Evolutionary conservation across 495 filamentous ascomycete species (phyloP).

Genomic region (Neurospora terricola): DNA sequence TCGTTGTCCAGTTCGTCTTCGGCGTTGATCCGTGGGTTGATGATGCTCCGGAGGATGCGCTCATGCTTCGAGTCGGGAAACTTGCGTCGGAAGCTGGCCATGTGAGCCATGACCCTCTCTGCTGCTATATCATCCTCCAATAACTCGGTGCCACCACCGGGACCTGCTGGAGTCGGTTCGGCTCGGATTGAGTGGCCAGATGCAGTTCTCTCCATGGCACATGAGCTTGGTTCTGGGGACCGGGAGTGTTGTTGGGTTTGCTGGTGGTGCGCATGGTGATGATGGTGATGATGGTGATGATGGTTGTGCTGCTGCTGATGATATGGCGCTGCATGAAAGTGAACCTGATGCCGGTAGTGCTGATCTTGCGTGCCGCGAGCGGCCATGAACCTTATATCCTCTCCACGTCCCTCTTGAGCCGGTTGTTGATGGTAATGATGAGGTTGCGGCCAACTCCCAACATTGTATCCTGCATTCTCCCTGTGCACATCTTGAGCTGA

Average conservation of each 20-base stretch:
- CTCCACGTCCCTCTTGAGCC: background rate
- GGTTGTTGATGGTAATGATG: background rate
- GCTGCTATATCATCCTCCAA: slow-evolving; percentile 31
- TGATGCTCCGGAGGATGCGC: slow-evolving; percentile 38
- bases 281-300: background rate
- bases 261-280: slow-evolving; percentile 1
- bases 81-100: slow-evolving; percentile 29
- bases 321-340: background rate
- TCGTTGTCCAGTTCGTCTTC: slow-evolving; percentile 39
- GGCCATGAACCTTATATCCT: background rate
- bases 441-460: background rate
- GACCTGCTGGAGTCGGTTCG: slow-evolving; percentile 15
- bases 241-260: background rate
- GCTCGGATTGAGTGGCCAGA: slow-evolving; percentile 23
- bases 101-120: slow-evolving; percentile 29
- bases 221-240: slow-evolving; percentile 4
- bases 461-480: background rate
- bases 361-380: background rate
- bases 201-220: slow-evolving; percentile 22
- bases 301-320: background rate
- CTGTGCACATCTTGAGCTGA: background rate
- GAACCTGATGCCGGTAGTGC: background rate
- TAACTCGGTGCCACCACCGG: slow-evolving; percentile 16
- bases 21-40: slow-evolving; percentile 29
- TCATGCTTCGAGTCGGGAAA: slow-evolving; percentile 38